Conservation (phyloP, 2,329 filamentous ascomycete species). For the Cladosporium sp. region DNA sequence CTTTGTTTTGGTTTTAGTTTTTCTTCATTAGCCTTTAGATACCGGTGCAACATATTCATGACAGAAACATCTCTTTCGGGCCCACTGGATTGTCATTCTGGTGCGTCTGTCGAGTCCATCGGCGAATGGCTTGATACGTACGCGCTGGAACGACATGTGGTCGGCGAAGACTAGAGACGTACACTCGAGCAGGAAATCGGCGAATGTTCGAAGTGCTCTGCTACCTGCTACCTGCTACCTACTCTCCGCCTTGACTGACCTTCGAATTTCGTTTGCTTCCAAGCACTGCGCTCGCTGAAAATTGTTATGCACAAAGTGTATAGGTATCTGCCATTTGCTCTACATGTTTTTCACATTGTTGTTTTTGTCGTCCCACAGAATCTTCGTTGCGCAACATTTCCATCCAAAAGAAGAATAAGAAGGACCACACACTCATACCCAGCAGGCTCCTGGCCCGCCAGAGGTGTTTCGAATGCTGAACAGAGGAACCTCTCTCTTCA, state of each 20-base stretch:
- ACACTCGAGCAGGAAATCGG: no score
- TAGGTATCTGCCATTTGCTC: not conserved
- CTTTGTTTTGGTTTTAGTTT: not conserved
- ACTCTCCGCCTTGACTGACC: no score
- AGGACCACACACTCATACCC: not conserved
- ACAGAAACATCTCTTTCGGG: not conserved
- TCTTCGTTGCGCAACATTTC: not conserved
- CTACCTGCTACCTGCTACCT: no score
- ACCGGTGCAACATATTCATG: not conserved
- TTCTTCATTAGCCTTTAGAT: slow-evolving; percentile 1
- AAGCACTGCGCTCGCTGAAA: slow-evolving; percentile 1
- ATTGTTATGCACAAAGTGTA: not conserved
- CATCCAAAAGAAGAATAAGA: not conserved
- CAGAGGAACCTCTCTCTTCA: slow-evolving; percentile 53
- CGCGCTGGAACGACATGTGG: no score
- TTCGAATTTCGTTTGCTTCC: no score
- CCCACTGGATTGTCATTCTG: not conserved
- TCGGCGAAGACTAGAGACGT: no score
- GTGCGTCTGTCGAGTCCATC: not conserved
- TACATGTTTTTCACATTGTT: not conserved
- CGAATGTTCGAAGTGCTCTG: no score
- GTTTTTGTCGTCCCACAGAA: not conserved
- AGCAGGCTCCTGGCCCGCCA: no score
- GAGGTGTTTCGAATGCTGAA: not conserved
- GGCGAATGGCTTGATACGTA: not conserved